These are phyloP conservation scores for Colletotrichum neosansevieriae DNA, from an alignment of 2,329 filamentous ascomycete genomes.

Conservation along the genomic window DNA sequence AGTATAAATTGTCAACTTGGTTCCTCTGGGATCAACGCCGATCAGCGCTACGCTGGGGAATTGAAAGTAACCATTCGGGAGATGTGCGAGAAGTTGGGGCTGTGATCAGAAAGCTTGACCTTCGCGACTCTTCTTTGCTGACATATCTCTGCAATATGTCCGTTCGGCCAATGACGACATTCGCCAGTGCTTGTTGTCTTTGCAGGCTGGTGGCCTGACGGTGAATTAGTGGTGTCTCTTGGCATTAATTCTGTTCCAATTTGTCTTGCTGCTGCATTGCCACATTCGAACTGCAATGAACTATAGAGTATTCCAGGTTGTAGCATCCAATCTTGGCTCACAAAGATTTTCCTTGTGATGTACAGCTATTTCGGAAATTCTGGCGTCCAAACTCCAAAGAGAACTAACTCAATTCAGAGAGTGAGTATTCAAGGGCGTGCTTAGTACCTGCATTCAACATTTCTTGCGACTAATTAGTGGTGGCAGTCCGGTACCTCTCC, in stretches of 20 bases:
- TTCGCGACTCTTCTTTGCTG: neutral
- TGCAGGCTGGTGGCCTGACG: neutral
- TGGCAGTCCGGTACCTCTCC: neutral
- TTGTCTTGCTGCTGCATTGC: conserved; percentile 1
- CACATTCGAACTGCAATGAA: conserved; percentile 16
- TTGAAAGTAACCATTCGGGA: conserved; percentile 6
- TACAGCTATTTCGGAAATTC: conserved; percentile 25
- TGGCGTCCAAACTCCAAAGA: conserved; percentile 7
- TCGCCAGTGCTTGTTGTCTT: neutral
- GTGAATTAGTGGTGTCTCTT: neutral
- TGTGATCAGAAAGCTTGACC: conserved; percentile 29
- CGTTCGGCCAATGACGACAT: conserved; percentile 17
- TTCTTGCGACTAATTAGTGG: neutral
- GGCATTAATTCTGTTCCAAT: neutral
- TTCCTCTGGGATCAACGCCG: conserved; percentile 3
- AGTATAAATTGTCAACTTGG: too few species aligned
- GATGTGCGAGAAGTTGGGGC: conserved; percentile 12
- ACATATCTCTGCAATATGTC: neutral
- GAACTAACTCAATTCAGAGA: neutral
- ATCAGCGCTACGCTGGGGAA: conserved; percentile 18
- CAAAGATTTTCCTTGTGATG: too few species aligned
- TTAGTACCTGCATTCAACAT: conserved; percentile 35
- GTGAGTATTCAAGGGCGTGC: neutral
- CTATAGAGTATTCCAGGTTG: too few species aligned
- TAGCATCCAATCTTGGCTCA: neutral